Base-by-base conservation (phyloP, 306 rosid species). In the Quercus dentata region DNA sequence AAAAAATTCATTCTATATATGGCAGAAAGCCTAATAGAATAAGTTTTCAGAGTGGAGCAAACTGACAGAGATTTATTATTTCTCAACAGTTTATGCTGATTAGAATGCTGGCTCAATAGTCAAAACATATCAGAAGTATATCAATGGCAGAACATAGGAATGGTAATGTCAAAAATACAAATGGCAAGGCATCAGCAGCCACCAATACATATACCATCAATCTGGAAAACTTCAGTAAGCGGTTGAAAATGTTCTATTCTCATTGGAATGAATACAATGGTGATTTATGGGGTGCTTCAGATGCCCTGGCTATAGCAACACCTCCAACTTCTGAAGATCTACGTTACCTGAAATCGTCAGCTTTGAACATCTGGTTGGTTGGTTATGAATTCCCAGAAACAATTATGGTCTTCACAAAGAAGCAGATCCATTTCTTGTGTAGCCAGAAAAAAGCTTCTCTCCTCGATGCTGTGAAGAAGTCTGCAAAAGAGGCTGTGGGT, bases 361-460 rank as follows among this genome's bases (percentile, higher is more conserved):
- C 99, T 3, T 86, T 94, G 69, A 90, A 86, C 68, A 87, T 90
- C 59, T 94, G 99, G 97, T 76, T 94, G 74, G 84, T 94, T 15
- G 97, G 97, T 19, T 94, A 91, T 74, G 99, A 94, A 87, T 91
- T 94, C 84, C 99, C 99, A 0, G 99, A 91, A 76, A 94, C 97
- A 2, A 89, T 94, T 21, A 90, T 94, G 93, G 99, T 92, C 28
- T 92, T 94, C 85, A 88, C 77, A 78, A 89, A 88, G 88, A 87
- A 86, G 80, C 94, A 94, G 84, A 88, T 94, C 71, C 97, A 94
- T 81, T 80, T 94, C 65, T 76, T 94, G 79, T 89, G 95, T 85
- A 94, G 97, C 86, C 90, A 90, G 71, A 94, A 92, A 88, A 94
- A 94, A 88, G 97, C 83, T 19, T 92, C 97, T 73, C 84, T 94